These are phyloP conservation scores for Pseudocercospora eumusae DNA, from an alignment of 2,329 filamentous ascomycete genomes.

Conservation along the genomic window DNA sequence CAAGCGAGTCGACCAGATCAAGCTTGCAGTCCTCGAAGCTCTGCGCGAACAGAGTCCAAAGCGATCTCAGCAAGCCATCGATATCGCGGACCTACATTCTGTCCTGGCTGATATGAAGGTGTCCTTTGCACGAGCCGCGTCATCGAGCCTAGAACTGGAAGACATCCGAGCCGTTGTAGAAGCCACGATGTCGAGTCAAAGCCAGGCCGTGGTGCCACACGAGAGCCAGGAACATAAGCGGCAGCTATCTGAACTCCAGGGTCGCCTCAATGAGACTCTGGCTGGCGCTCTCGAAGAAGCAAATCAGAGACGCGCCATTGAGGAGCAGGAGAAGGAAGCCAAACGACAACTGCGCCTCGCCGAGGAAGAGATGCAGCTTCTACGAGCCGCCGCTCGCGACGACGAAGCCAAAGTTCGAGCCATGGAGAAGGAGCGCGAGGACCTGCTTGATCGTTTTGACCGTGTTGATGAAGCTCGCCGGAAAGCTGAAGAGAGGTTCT, in stretches of 20 bases:
- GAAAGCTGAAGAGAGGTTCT: conserved; percentile 33
- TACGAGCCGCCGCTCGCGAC: conserved; percentile 47
- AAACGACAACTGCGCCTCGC: conserved; percentile 50
- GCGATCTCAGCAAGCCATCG: conserved; percentile 31
- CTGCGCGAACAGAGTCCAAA: conserved; percentile 48
- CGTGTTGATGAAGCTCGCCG: conserved; percentile 37
- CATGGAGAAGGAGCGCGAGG: conserved; percentile 47
- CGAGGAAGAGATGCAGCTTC: conserved; percentile 52
- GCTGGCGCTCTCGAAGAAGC: conserved; percentile 44
- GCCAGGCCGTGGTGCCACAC: conserved; percentile 33
- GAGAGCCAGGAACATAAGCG: conserved; percentile 33
- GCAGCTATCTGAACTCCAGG: conserved; percentile 36
- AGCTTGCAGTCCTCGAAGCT: conserved; percentile 60
- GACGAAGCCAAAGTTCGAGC: conserved; percentile 46
- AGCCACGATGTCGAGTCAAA: conserved; percentile 38
- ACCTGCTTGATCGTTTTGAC: conserved; percentile 44
- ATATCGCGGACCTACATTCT: conserved; percentile 48
- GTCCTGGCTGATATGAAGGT: conserved; percentile 52
- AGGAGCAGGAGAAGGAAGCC: conserved; percentile 49
- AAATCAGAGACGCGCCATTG: conserved; percentile 45
- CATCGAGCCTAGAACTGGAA: conserved; percentile 48
- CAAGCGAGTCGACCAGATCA: conserved; percentile 78
- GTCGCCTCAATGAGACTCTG: conserved; percentile 39
- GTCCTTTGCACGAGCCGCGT: conserved; percentile 50
- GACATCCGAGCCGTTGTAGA: conserved; percentile 44